phyloP scores from a whole-genome alignment of 352 stramenopile species.

The Saprolegnia parasitica region DNA sequence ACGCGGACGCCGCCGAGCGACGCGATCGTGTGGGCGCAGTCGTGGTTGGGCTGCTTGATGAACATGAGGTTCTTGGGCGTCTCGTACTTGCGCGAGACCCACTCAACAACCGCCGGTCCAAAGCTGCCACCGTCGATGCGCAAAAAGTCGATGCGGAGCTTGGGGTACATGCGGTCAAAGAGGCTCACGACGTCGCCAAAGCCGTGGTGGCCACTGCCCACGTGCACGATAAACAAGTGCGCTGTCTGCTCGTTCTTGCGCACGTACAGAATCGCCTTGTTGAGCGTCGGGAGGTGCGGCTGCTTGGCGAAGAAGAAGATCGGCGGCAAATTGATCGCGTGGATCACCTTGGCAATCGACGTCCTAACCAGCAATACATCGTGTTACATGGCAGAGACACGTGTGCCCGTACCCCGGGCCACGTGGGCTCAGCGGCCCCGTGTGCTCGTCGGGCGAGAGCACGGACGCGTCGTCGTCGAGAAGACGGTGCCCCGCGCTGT shows the following conservation, averaged over 20 bases:
- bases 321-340: constrained; percentile 45
- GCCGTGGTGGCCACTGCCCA: constrained; percentile 37
- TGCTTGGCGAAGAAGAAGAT: constrained; percentile 88
- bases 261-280: constrained; percentile 89
- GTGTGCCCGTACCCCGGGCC: constrained; percentile 31
- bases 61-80: constrained; percentile 87
- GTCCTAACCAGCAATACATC: too few relatives aligned
- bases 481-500: background rate
- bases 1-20: constrained; percentile 65
- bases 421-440: constrained; percentile 43
- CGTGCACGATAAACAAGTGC: constrained; percentile 79
- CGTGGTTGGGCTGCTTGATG: constrained; percentile 74
- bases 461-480: constrained; percentile 64
- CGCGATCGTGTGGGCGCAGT: constrained; percentile 73
- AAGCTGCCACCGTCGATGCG: constrained; percentile 38
- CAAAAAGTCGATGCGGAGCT: constrained; percentile 72
- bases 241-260: constrained; percentile 81
- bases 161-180: constrained; percentile 84
- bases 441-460: constrained; percentile 57
- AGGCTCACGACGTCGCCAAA: constrained; percentile 48
- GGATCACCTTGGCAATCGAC: constrained; percentile 41
- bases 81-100: constrained; percentile 53
- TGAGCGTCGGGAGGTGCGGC: constrained; percentile 79
- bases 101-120: constrained; percentile 64
- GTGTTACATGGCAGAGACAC: too few relatives aligned